Conservation (phyloP, 148 eudicot species). For the Fallopia convolvulus region DNA sequence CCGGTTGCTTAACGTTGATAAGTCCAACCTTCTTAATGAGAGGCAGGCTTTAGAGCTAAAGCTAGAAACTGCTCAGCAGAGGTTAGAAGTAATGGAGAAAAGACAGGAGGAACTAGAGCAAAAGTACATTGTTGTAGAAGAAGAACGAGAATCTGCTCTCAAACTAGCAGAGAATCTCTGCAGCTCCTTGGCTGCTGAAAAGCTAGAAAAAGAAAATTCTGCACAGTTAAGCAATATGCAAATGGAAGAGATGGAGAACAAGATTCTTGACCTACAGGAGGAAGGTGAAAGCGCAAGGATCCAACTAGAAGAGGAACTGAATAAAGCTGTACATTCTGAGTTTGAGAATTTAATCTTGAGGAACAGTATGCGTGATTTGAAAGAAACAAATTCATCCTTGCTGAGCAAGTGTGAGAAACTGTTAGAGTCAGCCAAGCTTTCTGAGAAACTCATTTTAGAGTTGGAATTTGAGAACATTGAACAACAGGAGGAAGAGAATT, state of each 20-base stretch:
- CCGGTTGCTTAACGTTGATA: constrained; percentile 55
- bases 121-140: constrained; percentile 37
- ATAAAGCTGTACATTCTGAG: constrained; percentile 51
- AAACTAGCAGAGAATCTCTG: constrained; percentile 44
- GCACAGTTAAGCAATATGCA: constrained; percentile 28
- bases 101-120: constrained; percentile 48
- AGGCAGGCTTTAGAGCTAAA: constrained; percentile 40
- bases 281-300: constrained; percentile 36
- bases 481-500: constrained; percentile 46
- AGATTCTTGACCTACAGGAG: constrained; percentile 41
- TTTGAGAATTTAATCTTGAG: constrained; percentile 64
- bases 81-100: constrained; percentile 45
- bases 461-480: constrained; percentile 45
- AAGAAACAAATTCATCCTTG: constrained; percentile 44
- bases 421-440: constrained; percentile 48
- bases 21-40: constrained; percentile 44
- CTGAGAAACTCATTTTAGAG: constrained; percentile 49
- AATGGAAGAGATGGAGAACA: constrained; percentile 39
- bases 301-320: constrained; percentile 57
- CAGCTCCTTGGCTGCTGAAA: constrained; percentile 42
- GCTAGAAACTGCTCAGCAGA: constrained; percentile 39
- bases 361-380: constrained; percentile 48
- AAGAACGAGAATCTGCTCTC: constrained; percentile 43
- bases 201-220: constrained; percentile 42
- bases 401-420: constrained; percentile 50